phyloP scores from a whole-genome alignment of 31 red algal species.

The Endocladia muricata region DNA sequence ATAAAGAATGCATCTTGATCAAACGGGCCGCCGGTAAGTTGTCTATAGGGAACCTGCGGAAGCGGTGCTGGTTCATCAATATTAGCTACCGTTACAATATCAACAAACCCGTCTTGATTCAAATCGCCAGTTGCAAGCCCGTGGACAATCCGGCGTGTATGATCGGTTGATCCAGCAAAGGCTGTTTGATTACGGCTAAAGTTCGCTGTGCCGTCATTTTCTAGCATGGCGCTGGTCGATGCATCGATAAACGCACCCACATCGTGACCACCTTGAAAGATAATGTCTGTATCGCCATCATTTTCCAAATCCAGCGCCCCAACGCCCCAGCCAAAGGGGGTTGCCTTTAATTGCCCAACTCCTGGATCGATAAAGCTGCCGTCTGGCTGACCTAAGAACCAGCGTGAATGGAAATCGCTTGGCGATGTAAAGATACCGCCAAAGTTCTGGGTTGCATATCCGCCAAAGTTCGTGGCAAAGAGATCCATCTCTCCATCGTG shows the following conservation, averaged over 20 bases:
- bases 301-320: background rate
- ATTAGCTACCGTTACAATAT: background rate
- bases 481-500: slow-evolving; percentile 4
- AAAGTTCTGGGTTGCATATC: background rate
- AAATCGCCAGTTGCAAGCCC: slow-evolving; percentile 8
- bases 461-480: background rate
- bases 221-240: background rate
- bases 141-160: background rate
- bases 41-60: no score
- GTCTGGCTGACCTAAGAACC: background rate
- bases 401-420: background rate
- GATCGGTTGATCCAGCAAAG: background rate
- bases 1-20: background rate
- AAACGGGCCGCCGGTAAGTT: background rate
- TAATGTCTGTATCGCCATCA: slow-evolving; percentile 4
- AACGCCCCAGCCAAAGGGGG: slow-evolving; percentile 15
- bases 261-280: background rate
- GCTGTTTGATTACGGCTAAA: background rate
- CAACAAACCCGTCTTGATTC: slow-evolving; percentile 4
- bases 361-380: background rate
- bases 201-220: background rate
- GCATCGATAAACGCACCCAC: background rate
- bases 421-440: no score
- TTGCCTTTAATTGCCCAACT: background rate
- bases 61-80: background rate